These are phyloP conservation scores for Gynandropsis gynandra DNA, from an alignment of 345 rosid genomes.

Conservation along the genomic window DNA sequence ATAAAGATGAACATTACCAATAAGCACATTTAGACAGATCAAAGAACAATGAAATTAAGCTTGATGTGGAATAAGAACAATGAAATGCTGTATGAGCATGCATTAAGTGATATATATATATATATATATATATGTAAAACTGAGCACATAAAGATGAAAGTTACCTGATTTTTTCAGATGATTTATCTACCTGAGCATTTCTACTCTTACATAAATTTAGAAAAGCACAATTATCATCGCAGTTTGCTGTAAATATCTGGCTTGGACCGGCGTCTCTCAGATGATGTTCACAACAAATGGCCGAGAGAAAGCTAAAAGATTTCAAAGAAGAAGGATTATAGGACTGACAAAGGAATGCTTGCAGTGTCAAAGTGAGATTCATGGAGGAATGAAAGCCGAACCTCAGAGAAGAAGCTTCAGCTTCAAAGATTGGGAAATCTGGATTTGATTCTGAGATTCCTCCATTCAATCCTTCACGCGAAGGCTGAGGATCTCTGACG, in stretches of 20 bases:
- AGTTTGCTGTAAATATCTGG: conserved; percentile 17
- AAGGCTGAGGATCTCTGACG: conserved; percentile 15
- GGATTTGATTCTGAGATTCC: conserved; percentile 20
- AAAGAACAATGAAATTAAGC: too few species aligned
- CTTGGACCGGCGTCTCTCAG: conserved; percentile 14
- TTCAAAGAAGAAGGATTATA: conserved; percentile 6
- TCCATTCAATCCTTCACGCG: conserved; percentile 23
- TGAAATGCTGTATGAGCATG: too few species aligned
- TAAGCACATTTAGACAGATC: too few species aligned
- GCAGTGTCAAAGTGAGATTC: not conserved
- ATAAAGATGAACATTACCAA: conserved; percentile 6
- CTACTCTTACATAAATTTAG: conserved; percentile 18
- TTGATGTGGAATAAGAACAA: too few species aligned
- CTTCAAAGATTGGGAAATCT: conserved; percentile 20
- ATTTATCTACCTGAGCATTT: conserved; percentile 24
- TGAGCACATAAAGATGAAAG: not conserved
- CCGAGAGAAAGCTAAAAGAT: conserved; percentile 18
- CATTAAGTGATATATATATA: too few species aligned
- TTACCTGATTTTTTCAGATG: conserved; percentile 23
- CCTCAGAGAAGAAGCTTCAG: conserved; percentile 25
- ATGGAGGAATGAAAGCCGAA: conserved; percentile 11
- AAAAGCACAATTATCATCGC: conserved; percentile 22
- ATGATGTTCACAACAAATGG: conserved; percentile 14
- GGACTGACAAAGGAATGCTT: conserved; percentile 4
- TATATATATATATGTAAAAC: too few species aligned